These are phyloP conservation scores for Penicillium sp. DNA, from an alignment of 2,329 filamentous ascomycete genomes.

Conservation along the genomic window DNA sequence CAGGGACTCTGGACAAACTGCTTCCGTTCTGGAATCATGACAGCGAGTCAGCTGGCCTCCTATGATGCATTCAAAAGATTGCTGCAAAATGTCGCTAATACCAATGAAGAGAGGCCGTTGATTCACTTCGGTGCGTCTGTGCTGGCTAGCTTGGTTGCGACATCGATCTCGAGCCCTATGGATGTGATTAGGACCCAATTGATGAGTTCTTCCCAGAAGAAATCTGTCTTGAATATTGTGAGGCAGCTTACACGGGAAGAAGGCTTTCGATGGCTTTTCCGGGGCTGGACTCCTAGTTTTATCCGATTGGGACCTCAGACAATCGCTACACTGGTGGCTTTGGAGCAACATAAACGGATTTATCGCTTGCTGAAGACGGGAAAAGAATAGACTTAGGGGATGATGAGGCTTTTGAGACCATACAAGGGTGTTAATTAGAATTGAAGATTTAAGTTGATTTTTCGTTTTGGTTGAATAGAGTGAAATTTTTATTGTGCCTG, in stretches of 20 bases:
- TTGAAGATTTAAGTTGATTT: background rate
- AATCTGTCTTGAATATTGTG: constrained; percentile 58
- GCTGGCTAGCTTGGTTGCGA: constrained; percentile 77
- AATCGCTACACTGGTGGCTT: constrained; percentile 80
- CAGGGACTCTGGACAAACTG: constrained; percentile 70
- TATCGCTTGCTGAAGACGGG: constrained; percentile 5
- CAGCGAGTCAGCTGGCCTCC: constrained; percentile 76
- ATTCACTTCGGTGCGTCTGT: constrained; percentile 79
- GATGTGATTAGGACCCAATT: constrained; percentile 88
- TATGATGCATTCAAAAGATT: constrained; percentile 80
- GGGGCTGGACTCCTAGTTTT: constrained; percentile 79
- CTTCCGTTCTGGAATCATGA: constrained; percentile 82
- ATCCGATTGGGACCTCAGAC: constrained; percentile 68
- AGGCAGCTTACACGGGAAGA: constrained; percentile 68
- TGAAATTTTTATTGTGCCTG: background rate
- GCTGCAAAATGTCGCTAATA: constrained; percentile 64
- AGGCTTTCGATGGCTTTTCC: constrained; percentile 81
- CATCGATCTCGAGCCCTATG: constrained; percentile 79
- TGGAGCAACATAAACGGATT: constrained; percentile 81
- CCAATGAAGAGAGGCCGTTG: constrained; percentile 65
- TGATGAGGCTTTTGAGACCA: too few species aligned
- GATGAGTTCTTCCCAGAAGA: constrained; percentile 61
- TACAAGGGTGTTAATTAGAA: background rate
- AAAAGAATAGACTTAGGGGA: background rate
- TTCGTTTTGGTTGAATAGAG: background rate